phyloP scores from a whole-genome alignment of 2,329 filamentous ascomycete genomes.

The Cytospora chrysosperma region DNA sequence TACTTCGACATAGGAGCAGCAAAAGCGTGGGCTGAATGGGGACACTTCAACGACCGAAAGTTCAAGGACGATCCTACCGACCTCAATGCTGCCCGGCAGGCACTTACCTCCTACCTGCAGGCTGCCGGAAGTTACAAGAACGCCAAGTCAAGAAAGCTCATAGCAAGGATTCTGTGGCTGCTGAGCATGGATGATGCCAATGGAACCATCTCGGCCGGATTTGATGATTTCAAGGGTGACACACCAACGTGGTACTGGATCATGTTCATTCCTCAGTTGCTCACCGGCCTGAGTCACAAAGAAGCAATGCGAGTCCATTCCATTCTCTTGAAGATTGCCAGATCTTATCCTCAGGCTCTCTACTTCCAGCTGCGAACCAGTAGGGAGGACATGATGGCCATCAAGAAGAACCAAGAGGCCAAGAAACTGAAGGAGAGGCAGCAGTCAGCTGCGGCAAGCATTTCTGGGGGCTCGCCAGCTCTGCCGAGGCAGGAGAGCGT shows the following conservation, averaged over 20 bases:
- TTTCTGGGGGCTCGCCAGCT: conserved; percentile 47
- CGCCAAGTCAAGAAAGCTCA: conserved; percentile 89
- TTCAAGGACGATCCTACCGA: conserved; percentile 90
- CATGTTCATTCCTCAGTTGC: conserved; percentile 94
- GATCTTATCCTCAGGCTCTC: conserved; percentile 89
- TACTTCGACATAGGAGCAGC: conserved; percentile 95
- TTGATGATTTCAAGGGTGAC: conserved; percentile 96
- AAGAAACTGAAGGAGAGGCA: conserved; percentile 59
- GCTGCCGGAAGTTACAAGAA: conserved; percentile 97
- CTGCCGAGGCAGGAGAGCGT: conserved; percentile 54
- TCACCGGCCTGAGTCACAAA: conserved; percentile 86
- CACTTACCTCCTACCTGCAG: conserved; percentile 93
- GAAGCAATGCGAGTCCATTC: conserved; percentile 84
- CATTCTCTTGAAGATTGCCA: conserved; percentile 90
- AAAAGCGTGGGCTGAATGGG: conserved; percentile 99
- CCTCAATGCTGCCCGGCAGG: conserved; percentile 81
- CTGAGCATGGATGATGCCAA: conserved; percentile 89
- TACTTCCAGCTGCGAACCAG: conserved; percentile 95
- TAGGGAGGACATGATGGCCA: conserved; percentile 86
- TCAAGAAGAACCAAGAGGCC: conserved; percentile 83
- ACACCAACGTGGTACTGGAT: conserved; percentile 99
- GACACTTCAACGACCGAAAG: conserved; percentile 93
- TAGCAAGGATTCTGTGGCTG: conserved; percentile 92
- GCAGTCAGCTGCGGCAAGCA: conserved; percentile 46
- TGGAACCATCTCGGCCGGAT: conserved; percentile 78